Base-by-base conservation (phyloP, 2,329 filamentous ascomycete genomes). In the Volutella citrinella region DNA sequence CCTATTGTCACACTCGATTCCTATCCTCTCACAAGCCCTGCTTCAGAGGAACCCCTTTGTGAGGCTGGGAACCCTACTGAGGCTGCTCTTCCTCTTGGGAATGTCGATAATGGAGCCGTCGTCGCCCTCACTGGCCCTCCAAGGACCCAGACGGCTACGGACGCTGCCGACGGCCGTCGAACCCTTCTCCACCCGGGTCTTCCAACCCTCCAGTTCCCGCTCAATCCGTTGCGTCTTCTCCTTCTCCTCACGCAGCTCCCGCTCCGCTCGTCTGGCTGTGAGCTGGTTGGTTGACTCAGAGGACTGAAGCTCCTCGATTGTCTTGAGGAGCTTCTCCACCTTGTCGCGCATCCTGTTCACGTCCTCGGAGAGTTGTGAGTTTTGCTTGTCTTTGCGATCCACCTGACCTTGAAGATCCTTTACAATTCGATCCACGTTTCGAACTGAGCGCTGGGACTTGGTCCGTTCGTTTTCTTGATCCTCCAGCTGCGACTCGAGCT, bases 351-450 rank as follows among this genome's bases (percentile, higher is more conserved):
- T 82, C 45, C 91, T 86, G 48, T 74, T 71, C 37, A 95, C 76
- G 53, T 97, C 93, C 33, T 96, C 91, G 34, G 81, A 76, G 13
- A 95, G 72, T 55, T 93, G 83, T 6, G 72, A 57, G 52, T 90
- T 88, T 51, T 87, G 80, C 66, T 95, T 96, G 47, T 97, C 91
- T 51, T 89, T 87, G 50, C 93, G 87, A 29, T 95, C 89, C 48
- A 98, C 85, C 61, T 97, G 91, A 16, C 80, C 75, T 63, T 96
- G 87, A 16, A 97, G 76, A 61, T 97, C 93, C 63, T 93, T 93
- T 54, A 97, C 89, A 2, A 82, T 87, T 42, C 91, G 88, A 66
- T 97, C 93, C 17, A 96, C 84, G 57, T 94, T 95, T 52, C 93
- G 89, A 15, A 88, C 82, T 30, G 85, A 90, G 37, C 91, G 86